These are phyloP conservation scores for Sporothrix pallida DNA, from an alignment of 2,329 filamentous ascomycete species.

Conservation along the genomic window DNA sequence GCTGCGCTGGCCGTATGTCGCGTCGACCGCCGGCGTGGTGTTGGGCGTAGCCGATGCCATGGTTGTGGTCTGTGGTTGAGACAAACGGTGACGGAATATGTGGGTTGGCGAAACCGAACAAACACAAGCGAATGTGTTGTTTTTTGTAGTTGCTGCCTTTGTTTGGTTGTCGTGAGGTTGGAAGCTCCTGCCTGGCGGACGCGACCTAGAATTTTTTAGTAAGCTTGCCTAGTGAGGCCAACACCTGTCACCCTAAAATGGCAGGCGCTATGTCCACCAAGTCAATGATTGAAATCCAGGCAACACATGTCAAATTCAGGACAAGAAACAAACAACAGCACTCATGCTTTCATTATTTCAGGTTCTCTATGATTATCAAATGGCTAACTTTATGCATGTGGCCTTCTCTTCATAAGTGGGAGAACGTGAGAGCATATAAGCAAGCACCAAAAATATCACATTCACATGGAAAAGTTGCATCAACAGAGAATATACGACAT, in stretches of 20 bases:
- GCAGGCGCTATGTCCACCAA: too few species aligned
- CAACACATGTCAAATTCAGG: too few species aligned
- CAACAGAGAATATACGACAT: not conserved
- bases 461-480: too few species aligned
- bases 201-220: constrained; percentile 14
- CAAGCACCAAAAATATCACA: too few species aligned
- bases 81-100: not conserved
- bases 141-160: not conserved
- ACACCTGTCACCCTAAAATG: too few species aligned
- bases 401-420: too few species aligned
- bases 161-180: constrained; percentile 15
- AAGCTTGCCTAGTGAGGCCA: constrained; percentile 25
- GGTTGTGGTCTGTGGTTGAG: not conserved
- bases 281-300: too few species aligned
- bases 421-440: too few species aligned
- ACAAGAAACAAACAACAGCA: too few species aligned
- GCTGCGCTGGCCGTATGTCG: constrained; percentile 72
- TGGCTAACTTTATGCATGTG: too few species aligned
- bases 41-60: constrained; percentile 38
- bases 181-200: constrained; percentile 9
- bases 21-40: constrained; percentile 54
- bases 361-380: too few species aligned
- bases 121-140: not conserved
- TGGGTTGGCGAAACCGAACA: not conserved
- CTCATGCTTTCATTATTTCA: too few species aligned